Evolutionary conservation across 2,329 filamentous ascomycete species (phyloP).

Genomic region (Aspergillus fumigatus): DNA sequence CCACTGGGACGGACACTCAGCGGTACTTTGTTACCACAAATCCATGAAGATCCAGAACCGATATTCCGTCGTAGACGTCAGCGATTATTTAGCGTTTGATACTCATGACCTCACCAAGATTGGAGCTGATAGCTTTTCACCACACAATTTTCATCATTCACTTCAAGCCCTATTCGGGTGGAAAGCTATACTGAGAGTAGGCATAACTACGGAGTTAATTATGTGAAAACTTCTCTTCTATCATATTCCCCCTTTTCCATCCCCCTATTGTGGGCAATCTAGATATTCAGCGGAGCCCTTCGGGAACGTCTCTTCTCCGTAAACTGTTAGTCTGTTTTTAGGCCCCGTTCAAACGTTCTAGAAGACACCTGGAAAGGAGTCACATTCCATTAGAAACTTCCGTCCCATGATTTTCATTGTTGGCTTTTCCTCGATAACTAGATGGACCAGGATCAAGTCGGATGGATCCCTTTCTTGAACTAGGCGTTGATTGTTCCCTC

Average conservation of each 20-base stretch:
- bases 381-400: slow-evolving; percentile 22
- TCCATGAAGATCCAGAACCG: background rate
- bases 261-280: background rate
- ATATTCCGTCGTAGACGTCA: background rate
- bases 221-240: background rate
- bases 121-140: background rate
- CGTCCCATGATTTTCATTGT: slow-evolving; percentile 9
- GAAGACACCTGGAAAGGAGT: slow-evolving; percentile 31
- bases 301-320: background rate
- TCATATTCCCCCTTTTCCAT: background rate
- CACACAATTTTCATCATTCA: background rate
- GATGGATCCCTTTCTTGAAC: slow-evolving; percentile 1
- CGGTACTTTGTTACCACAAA: background rate
- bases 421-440: background rate
- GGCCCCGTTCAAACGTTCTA: slow-evolving; percentile 21
- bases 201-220: background rate
- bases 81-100: background rate
- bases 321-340: background rate
- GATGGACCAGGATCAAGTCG: background rate
- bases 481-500: background rate
- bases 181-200: background rate
- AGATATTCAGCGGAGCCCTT: background rate
- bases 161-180: no score
- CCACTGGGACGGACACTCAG: background rate
- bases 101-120: background rate